A percentile compares a stretch with the other conserved stretches of the same genome.
These are phyloP conservation scores for Phialophora macrospora DNA, from an alignment of 2,329 filamentous ascomycete genomes.

Conservation along the genomic window DNA sequence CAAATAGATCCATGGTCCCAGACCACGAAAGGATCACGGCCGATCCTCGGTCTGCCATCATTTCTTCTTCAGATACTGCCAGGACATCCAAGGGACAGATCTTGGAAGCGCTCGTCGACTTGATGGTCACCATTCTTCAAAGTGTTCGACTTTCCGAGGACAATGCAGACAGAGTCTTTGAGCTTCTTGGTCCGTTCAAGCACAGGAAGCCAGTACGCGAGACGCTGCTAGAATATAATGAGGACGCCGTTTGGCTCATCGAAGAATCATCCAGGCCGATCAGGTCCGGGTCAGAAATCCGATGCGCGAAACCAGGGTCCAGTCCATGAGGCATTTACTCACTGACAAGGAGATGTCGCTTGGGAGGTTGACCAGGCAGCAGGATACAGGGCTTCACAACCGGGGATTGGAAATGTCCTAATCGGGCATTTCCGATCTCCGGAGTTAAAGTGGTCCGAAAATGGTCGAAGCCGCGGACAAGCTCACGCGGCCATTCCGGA, in stretches of 20 bases:
- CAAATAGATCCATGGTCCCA: not conserved
- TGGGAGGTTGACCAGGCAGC: too few relatives aligned
- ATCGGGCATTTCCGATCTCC: slow-evolving; percentile 5
- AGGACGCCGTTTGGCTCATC: slow-evolving; percentile 37
- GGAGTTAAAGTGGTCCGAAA: slow-evolving; percentile 8
- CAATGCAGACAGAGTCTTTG: slow-evolving; percentile 50
- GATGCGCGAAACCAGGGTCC: not conserved
- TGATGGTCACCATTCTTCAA: slow-evolving; percentile 49
- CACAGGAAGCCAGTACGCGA: slow-evolving; percentile 19
- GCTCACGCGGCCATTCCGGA: not conserved
- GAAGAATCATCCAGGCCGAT: slow-evolving; percentile 2
- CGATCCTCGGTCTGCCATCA: not conserved
- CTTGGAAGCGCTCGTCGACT: slow-evolving; percentile 30
- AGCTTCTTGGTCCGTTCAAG: slow-evolving; percentile 41
- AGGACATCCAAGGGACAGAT: slow-evolving; percentile 29
- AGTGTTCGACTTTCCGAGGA: slow-evolving; percentile 48
- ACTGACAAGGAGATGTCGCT: not conserved
- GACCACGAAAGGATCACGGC: not conserved
- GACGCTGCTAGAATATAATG: slow-evolving; percentile 35
- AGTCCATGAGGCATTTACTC: not conserved
- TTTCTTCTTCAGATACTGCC: not conserved
- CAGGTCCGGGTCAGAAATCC: not conserved
- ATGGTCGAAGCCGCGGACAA: not conserved
- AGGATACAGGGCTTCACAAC: not conserved
- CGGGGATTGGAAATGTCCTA: not conserved